Evolutionary conservation across 176 grass and related monocot species (phyloP).

Genomic region (maize (Zea mays)): DNA sequence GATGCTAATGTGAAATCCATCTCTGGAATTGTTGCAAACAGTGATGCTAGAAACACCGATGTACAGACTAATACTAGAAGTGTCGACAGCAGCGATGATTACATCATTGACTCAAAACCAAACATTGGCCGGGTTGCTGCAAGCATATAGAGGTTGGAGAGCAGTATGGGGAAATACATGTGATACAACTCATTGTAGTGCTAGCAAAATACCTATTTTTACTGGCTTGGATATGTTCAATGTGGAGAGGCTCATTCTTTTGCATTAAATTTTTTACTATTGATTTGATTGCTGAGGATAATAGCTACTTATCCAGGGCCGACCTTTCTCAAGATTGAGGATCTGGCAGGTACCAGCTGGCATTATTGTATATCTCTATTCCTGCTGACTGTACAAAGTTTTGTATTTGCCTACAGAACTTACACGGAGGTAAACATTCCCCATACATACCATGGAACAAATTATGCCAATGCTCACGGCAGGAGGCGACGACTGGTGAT

Average conservation of each 20-base stretch:
- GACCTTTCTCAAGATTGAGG: slow-evolving; percentile 35
- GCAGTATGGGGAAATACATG: slow-evolving; percentile 48
- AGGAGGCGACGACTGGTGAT: too few species aligned
- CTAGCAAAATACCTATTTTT: slow-evolving; percentile 32
- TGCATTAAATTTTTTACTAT: slow-evolving; percentile 44
- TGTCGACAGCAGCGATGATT: slow-evolving; percentile 20
- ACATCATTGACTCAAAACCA: slow-evolving; percentile 33
- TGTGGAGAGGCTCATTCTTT: slow-evolving; percentile 48
- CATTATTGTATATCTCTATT: slow-evolving; percentile 28
- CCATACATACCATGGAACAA: slow-evolving; percentile 38
- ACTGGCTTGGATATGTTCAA: slow-evolving; percentile 36
- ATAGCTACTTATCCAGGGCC: slow-evolving; percentile 42
- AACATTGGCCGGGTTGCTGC: slow-evolving; percentile 58
- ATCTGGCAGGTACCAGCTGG: slow-evolving; percentile 39
- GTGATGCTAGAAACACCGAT: slow-evolving; percentile 24
- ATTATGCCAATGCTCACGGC: slow-evolving; percentile 36
- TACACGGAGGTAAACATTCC: slow-evolving; percentile 48
- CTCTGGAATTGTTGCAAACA: slow-evolving; percentile 29
- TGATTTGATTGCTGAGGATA: slow-evolving; percentile 54
- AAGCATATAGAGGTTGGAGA: slow-evolving; percentile 57
- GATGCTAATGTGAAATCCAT: slow-evolving; percentile 12
- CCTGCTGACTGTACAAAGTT: slow-evolving; percentile 52
- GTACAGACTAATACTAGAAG: slow-evolving; percentile 34
- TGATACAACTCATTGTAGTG: slow-evolving; percentile 37
- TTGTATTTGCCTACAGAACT: slow-evolving; percentile 47